Conservation (phyloP, 2,329 filamentous ascomycete species). For the Hypoxylon rubiginosum region DNA sequence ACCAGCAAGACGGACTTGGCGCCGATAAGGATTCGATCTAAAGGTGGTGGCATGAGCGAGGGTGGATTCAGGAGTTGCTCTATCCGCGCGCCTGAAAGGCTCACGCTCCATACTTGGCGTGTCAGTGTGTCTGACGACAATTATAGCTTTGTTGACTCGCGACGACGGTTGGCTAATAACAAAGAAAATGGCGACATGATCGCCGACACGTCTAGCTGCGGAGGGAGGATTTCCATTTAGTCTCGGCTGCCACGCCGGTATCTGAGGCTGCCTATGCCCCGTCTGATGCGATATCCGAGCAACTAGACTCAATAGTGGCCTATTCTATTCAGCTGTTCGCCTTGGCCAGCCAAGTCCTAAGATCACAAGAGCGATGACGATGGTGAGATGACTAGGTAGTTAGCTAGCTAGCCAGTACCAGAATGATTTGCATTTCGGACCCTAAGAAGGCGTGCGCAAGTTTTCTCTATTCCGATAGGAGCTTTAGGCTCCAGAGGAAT, state of each 20-base stretch:
- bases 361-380: conserved; percentile 21
- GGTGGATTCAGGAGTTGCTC: conserved; percentile 18
- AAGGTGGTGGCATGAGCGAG: background rate
- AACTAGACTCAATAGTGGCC: conserved; percentile 7
- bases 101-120: conserved; percentile 10
- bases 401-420: conserved; percentile 12
- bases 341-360: conserved; percentile 2
- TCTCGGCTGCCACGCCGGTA: conserved; percentile 12
- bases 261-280: conserved; percentile 8
- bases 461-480: conserved; percentile 28
- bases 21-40: conserved; percentile 29
- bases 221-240: conserved; percentile 21
- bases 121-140: conserved; percentile 6
- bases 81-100: conserved; percentile 29
- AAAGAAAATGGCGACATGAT: conserved; percentile 30
- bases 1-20: conserved; percentile 30
- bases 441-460: conserved; percentile 9
- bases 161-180: conserved; percentile 25
- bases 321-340: conserved; percentile 11
- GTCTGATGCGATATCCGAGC: conserved; percentile 18
- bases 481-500: conserved; percentile 28
- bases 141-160: conserved; percentile 8
- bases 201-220: conserved; percentile 13
- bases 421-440: conserved; percentile 12
- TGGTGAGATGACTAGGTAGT: background rate